Conservation (phyloP, 805 yeast species). For the Saccharomyces eubayanus region DNA sequence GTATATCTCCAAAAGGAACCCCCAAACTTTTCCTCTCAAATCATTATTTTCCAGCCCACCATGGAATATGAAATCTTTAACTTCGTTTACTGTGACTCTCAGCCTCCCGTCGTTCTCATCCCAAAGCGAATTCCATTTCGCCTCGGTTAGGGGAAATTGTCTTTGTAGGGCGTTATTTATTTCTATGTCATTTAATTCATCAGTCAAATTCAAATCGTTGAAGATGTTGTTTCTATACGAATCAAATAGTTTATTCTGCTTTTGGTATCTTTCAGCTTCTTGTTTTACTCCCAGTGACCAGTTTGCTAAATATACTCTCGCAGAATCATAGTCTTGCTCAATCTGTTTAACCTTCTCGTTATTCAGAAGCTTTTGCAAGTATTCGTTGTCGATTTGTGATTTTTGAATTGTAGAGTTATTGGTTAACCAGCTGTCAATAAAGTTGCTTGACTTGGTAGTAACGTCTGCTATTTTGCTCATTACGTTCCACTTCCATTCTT, state of each 20-base stretch:
- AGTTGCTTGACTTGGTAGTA: slow-evolving; percentile 35
- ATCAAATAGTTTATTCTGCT: slow-evolving; percentile 45
- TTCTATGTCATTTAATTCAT: slow-evolving; percentile 30
- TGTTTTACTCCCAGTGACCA: slow-evolving; percentile 95
- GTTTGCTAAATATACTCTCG: slow-evolving; percentile 84
- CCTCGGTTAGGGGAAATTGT: slow-evolving; percentile 38
- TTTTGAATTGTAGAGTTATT: slow-evolving; percentile 1
- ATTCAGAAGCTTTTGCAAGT: slow-evolving; percentile 45
- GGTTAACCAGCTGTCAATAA: slow-evolving; percentile 17
- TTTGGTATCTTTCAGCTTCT: slow-evolving; percentile 60
- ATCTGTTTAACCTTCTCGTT: slow-evolving; percentile 75
- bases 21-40: slow-evolving; percentile 74
- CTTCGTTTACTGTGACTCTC: slow-evolving; percentile 64
- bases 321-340: slow-evolving; percentile 85
- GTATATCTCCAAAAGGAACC: slow-evolving; percentile 69
- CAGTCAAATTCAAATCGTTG: slow-evolving; percentile 37
- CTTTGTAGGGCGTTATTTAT: slow-evolving; percentile 52
- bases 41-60: slow-evolving; percentile 59
- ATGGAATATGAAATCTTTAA: slow-evolving; percentile 78
- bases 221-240: slow-evolving; percentile 47
- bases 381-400: slow-evolving; percentile 17
- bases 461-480: slow-evolving; percentile 78
- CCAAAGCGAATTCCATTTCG: slow-evolving; percentile 81
- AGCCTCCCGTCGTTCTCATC: slow-evolving; percentile 65
- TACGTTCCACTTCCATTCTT: slow-evolving; percentile 59